Evolutionary conservation across 257 asterid genomes (phyloP).

Genomic region (Jacaranda mimosifolia): DNA sequence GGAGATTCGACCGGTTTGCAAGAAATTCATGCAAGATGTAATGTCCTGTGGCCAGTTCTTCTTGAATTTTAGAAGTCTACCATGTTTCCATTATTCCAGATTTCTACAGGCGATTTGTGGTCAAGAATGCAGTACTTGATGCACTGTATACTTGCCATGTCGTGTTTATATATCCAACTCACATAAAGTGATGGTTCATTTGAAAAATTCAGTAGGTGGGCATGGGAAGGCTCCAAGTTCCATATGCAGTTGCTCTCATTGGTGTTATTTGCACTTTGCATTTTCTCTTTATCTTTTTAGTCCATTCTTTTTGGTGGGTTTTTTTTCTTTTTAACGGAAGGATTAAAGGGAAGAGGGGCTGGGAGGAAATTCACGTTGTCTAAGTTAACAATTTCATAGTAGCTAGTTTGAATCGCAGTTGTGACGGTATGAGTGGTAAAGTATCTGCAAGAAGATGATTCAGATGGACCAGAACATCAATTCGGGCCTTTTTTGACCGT

Average conservation of each 20-base stretch:
- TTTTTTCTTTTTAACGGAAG: constrained; percentile 16
- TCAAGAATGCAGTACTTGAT: constrained; percentile 59
- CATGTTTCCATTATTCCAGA: constrained; percentile 58
- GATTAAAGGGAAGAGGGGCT: constrained; percentile 20
- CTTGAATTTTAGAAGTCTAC: constrained; percentile 64
- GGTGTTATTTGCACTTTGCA: constrained; percentile 27
- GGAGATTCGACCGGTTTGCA: constrained; percentile 95
- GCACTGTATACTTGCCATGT: constrained; percentile 55
- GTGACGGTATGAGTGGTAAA: constrained; percentile 41
- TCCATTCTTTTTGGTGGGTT: not conserved
- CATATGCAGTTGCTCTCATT: constrained; percentile 24
- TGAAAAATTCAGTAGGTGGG: constrained; percentile 35
- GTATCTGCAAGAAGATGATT: constrained; percentile 55
- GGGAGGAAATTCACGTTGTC: constrained; percentile 21
- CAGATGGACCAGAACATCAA: constrained; percentile 58
- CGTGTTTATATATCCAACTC: constrained; percentile 43
- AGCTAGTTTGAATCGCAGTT: constrained; percentile 31
- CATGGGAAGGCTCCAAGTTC: constrained; percentile 27
- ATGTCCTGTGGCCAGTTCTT: constrained; percentile 80
- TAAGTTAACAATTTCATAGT: constrained; percentile 31
- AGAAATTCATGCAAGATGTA: constrained; percentile 98
- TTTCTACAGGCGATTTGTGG: constrained; percentile 49
- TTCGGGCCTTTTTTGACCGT: constrained; percentile 50
- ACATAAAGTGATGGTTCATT: constrained; percentile 39
- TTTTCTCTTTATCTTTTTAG: constrained; percentile 20